Evolutionary conservation across 208 protist species (phyloP).

Genomic region (Acanthamoeba healyi): DNA sequence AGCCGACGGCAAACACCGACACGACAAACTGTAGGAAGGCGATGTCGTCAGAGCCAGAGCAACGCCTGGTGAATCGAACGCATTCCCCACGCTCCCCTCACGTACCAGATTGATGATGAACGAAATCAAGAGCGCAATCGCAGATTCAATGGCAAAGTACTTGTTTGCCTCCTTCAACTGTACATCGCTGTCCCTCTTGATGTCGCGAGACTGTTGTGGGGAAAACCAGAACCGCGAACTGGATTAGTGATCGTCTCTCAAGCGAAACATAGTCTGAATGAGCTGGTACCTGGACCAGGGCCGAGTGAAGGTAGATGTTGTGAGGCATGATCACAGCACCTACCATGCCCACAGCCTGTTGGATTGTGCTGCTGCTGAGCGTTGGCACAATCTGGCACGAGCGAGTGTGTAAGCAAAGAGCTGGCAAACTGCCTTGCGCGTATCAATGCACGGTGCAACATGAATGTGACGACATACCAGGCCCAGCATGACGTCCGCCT

Average conservation of each 20-base stretch:
- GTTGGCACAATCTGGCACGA: background rate
- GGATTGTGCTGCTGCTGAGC: constrained; percentile 11
- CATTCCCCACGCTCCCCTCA: constrained; percentile 86
- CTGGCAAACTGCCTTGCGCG: background rate
- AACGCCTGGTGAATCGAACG: constrained; percentile 18
- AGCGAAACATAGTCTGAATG: background rate
- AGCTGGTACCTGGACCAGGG: constrained; percentile 85
- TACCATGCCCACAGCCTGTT: constrained; percentile 86
- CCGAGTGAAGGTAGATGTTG: constrained; percentile 92
- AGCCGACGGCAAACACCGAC: background rate
- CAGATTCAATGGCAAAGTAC: constrained; percentile 87
- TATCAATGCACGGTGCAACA: no score
- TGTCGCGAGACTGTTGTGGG: constrained; percentile 55
- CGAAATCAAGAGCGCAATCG: constrained; percentile 86
- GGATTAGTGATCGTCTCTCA: background rate
- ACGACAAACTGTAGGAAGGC: background rate
- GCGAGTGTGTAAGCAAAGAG: background rate
- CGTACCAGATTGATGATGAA: constrained; percentile 91
- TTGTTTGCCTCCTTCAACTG: constrained; percentile 84
- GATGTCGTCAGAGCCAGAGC: no score
- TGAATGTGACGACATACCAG: background rate
- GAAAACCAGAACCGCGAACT: background rate
- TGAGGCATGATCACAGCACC: constrained; percentile 93
- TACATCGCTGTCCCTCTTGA: constrained; percentile 68
- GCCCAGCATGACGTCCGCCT: constrained; percentile 71